These are phyloP conservation scores for Podospora comata DNA, from an alignment of 495 filamentous ascomycete species.

Conservation along the genomic window DNA sequence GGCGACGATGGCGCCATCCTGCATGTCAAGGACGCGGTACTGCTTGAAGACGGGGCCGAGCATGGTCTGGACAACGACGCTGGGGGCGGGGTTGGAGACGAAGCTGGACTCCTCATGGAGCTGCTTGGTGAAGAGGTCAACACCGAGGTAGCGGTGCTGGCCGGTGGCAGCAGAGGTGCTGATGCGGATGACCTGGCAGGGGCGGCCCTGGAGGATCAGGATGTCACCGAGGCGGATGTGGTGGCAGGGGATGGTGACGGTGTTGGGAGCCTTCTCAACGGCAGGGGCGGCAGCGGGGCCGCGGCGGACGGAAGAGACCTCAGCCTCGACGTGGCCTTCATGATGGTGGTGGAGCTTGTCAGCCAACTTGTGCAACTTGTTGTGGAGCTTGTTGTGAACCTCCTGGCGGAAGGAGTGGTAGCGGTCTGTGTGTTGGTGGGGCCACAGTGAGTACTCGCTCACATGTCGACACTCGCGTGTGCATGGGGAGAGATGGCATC, in stretches of 20 bases:
- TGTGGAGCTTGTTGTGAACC: slow-evolving; percentile 50
- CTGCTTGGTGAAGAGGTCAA: slow-evolving; percentile 98
- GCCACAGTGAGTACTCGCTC: slow-evolving; percentile 24
- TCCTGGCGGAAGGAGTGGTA: slow-evolving; percentile 93
- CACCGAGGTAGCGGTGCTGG: slow-evolving; percentile 98
- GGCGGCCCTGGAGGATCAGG: slow-evolving; percentile 96
- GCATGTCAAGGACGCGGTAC: slow-evolving; percentile 98
- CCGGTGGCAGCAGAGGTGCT: slow-evolving; percentile 96
- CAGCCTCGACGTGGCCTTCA: slow-evolving; percentile 54
- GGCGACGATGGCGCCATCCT: slow-evolving; percentile 65
- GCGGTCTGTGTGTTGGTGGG: slow-evolving; percentile 55
- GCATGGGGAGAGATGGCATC: background rate
- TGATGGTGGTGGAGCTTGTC: slow-evolving; percentile 70
- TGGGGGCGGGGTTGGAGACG: slow-evolving; percentile 92
- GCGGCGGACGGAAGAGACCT: slow-evolving; percentile 45
- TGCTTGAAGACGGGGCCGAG: slow-evolving; percentile 99
- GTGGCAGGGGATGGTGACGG: slow-evolving; percentile 97
- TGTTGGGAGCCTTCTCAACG: slow-evolving; percentile 59
- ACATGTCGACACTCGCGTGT: slow-evolving; percentile 25
- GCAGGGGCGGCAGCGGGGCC: slow-evolving; percentile 26
- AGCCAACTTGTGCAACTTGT: slow-evolving; percentile 70
- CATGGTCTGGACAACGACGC: slow-evolving; percentile 98
- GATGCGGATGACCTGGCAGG: slow-evolving; percentile 99
- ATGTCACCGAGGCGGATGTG: slow-evolving; percentile 98
- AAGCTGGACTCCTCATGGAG: slow-evolving; percentile 98